These are phyloP conservation scores for Rhizophagus clarus DNA, from an alignment of 192 early-diverging fungal species.

Conservation along the genomic window DNA sequence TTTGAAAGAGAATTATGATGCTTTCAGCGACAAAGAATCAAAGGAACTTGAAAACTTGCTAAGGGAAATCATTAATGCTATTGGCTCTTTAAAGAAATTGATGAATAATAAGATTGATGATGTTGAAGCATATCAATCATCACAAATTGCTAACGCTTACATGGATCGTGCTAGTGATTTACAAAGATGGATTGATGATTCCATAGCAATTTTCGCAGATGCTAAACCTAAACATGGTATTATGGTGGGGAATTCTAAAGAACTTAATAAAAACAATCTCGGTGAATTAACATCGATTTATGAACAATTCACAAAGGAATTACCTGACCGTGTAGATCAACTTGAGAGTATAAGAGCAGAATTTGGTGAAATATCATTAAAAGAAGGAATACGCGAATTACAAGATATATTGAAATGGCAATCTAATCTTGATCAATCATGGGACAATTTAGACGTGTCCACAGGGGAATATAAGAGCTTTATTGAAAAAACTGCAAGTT, in stretches of 20 bases:
- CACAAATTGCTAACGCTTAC: slow-evolving; percentile 19
- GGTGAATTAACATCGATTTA: background rate
- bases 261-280: slow-evolving; percentile 22
- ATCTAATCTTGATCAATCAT: background rate
- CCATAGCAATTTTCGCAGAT: background rate
- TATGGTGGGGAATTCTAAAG: slow-evolving; percentile 5
- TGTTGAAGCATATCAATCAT: slow-evolving; percentile 24
- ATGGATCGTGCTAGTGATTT: slow-evolving; percentile 15
- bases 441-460: slow-evolving; percentile 16
- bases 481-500: background rate
- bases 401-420: slow-evolving; percentile 20
- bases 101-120: slow-evolving; percentile 26
- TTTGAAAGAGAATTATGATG: slow-evolving; percentile 14
- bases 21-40: slow-evolving; percentile 23
- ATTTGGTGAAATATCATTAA: slow-evolving; percentile 12
- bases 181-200: slow-evolving; percentile 24
- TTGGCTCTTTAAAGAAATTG: slow-evolving; percentile 6
- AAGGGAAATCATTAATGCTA: slow-evolving; percentile 1
- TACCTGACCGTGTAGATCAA: slow-evolving; percentile 3
- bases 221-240: slow-evolving; percentile 12
- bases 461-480: slow-evolving; percentile 14
- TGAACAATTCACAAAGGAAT: slow-evolving; percentile 22
- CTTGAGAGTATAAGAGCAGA: slow-evolving; percentile 26
- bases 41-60: background rate
- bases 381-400: slow-evolving; percentile 24